Evolutionary conservation across 768 basidiomycete genomes (phyloP).

Genomic region (Melanogaster broomeanus): DNA sequence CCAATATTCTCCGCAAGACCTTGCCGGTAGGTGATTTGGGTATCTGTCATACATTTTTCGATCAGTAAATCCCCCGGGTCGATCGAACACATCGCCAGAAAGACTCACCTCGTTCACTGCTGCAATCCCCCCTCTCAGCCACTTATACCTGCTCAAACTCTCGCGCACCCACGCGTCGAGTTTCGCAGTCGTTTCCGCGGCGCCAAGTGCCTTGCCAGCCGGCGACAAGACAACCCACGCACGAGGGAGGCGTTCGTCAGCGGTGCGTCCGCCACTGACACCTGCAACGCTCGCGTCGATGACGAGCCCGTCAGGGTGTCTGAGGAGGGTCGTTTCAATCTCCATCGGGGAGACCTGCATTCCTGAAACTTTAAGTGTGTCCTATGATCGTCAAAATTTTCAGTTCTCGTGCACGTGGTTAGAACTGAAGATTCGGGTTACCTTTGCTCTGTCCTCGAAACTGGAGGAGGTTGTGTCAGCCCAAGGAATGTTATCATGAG

Average conservation of each 20-base stretch:
- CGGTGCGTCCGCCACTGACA: conserved; percentile 67
- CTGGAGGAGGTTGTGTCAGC: conserved; percentile 32
- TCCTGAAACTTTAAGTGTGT: conserved; percentile 80
- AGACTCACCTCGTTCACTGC: conserved; percentile 60
- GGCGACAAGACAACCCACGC: conserved; percentile 77
- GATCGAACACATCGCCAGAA: background rate
- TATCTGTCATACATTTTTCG: conserved; percentile 42
- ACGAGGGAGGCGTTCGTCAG: conserved; percentile 72
- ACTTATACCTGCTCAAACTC: conserved; percentile 74
- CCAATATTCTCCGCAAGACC: conserved; percentile 59
- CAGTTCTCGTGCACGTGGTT: background rate
- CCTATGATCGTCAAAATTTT: conserved; percentile 40
- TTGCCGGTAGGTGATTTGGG: conserved; percentile 79
- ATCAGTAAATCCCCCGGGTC: background rate
- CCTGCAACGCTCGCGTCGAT: conserved; percentile 72
- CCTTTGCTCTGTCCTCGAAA: conserved; percentile 79
- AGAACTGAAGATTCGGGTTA: conserved; percentile 19
- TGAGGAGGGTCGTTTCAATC: conserved; percentile 66
- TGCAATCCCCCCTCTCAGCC: conserved; percentile 72
- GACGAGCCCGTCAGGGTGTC: conserved; percentile 62
- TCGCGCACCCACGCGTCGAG: conserved; percentile 63
- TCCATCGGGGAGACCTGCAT: conserved; percentile 80
- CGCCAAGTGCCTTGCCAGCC: conserved; percentile 52
- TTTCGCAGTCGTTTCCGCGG: conserved; percentile 38
- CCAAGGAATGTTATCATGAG: background rate